A percentile compares a stretch with the other conserved stretches of the same genome.
phyloP scores from a whole-genome alignment of 2,329 filamentous ascomycete species.

The Beauveria bassiana region DNA sequence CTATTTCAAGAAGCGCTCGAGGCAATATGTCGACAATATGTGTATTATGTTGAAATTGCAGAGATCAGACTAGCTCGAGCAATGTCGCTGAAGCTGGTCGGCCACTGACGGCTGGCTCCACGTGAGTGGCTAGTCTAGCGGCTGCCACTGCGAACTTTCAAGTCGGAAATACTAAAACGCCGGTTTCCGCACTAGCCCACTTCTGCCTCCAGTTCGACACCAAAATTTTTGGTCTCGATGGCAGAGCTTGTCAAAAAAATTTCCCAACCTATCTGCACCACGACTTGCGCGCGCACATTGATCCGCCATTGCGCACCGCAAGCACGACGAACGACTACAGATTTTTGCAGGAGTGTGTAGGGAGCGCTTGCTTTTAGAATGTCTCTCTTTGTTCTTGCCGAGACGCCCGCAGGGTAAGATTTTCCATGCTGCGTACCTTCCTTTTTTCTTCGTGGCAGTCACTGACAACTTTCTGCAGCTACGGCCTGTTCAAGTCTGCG shows the following conservation, averaged over 20 bases:
- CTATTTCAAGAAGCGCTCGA: not conserved
- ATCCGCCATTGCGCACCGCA: constrained; percentile 28
- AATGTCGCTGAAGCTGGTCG: not conserved
- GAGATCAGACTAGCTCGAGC: constrained; percentile 9
- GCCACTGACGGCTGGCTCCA: constrained; percentile 7
- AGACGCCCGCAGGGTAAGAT: constrained; percentile 75
- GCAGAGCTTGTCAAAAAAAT: constrained; percentile 33
- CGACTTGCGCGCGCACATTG: constrained; percentile 28
- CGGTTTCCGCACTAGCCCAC: constrained; percentile 10
- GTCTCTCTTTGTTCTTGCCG: constrained; percentile 87
- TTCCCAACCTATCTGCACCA: constrained; percentile 26
- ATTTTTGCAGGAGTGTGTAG: constrained; percentile 24
- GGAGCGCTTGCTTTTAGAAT: constrained; percentile 43
- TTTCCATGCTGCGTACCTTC: constrained; percentile 11
- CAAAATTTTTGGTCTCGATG: constrained; percentile 26
- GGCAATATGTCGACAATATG: constrained; percentile 1
- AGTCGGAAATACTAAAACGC: constrained; percentile 7
- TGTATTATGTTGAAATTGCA: constrained; percentile 9
- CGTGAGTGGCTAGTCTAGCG: not conserved
- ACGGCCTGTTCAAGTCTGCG: constrained; percentile 95
- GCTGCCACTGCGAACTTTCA: not conserved
- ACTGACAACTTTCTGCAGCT: constrained; percentile 49
- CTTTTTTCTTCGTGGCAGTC: not conserved
- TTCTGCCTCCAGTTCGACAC: constrained; percentile 7
- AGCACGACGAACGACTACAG: constrained; percentile 27